Evolutionary conservation across 345 rosid genomes (phyloP).

Genomic region (Psidium guajava): DNA sequence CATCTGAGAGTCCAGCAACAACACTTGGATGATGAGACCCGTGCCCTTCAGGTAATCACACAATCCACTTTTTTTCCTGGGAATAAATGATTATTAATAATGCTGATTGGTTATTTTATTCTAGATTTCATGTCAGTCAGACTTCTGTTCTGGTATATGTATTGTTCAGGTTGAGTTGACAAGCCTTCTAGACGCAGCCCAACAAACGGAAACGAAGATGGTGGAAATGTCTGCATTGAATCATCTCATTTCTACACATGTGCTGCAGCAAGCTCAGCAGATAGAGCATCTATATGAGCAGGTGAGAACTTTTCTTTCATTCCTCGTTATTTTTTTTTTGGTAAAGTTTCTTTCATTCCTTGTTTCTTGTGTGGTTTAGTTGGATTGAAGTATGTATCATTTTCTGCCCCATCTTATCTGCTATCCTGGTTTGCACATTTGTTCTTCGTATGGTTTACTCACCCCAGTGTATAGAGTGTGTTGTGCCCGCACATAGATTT

Average conservation of each 20-base stretch:
- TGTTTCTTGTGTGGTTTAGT: background rate
- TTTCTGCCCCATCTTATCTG: background rate
- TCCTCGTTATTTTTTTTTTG: too few relatives aligned
- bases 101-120: background rate
- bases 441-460: background rate
- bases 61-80: background rate
- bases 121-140: background rate
- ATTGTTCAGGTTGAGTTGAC: conserved; percentile 71
- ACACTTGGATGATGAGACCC: conserved; percentile 84
- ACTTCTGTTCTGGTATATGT: background rate
- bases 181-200: conserved; percentile 75
- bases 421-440: background rate
- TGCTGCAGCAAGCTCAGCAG: conserved; percentile 92
- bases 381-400: background rate
- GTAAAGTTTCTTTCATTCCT: background rate
- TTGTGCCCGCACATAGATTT: background rate
- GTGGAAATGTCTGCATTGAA: conserved; percentile 97
- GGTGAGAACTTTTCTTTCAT: conserved; percentile 26
- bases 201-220: conserved; percentile 90
- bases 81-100: background rate
- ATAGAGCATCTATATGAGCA: conserved; percentile 80
- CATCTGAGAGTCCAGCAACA: conserved; percentile 55
- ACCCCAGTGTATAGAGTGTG: background rate
- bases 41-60: conserved; percentile 68
- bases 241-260: conserved; percentile 91